phyloP scores from a whole-genome alignment of 2,329 filamentous ascomycete genomes.

The Colletotrichum sublineola region DNA sequence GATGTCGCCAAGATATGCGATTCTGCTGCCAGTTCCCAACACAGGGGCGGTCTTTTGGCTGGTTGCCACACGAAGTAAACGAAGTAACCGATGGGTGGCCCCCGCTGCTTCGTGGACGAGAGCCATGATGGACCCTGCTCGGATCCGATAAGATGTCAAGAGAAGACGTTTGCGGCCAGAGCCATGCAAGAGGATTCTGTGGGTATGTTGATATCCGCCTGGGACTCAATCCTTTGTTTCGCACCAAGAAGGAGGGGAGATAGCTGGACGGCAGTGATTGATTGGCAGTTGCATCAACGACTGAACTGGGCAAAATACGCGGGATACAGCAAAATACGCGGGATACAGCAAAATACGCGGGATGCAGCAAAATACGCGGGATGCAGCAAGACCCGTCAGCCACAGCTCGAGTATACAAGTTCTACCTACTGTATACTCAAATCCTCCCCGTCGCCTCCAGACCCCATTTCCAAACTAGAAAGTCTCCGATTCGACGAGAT shows the following conservation, averaged over 20 bases:
- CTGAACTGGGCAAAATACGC: background rate
- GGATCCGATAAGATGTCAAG: too few species aligned
- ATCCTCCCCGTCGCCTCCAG: background rate
- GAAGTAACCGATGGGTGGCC: background rate
- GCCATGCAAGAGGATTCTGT: too few species aligned
- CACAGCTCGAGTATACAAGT: background rate
- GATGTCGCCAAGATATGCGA: background rate
- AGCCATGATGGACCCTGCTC: too few species aligned
- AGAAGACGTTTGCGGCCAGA: too few species aligned
- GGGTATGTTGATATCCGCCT: too few species aligned
- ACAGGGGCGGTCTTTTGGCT: background rate
- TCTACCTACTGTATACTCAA: background rate
- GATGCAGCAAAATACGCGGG: background rate
- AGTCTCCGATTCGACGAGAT: background rate
- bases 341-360: conserved; percentile 12
- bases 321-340: conserved; percentile 2
- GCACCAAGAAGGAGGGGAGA: background rate
- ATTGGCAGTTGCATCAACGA: background rate
- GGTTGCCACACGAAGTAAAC: background rate
- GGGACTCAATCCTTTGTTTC: background rate
- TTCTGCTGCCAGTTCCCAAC: background rate
- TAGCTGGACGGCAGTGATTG: background rate
- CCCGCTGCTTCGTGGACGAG: too few species aligned
- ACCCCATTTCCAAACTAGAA: background rate
- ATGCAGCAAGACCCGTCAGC: background rate